phyloP scores from a whole-genome alignment of 2,329 filamentous ascomycete species.

The Penicillium sp. region DNA sequence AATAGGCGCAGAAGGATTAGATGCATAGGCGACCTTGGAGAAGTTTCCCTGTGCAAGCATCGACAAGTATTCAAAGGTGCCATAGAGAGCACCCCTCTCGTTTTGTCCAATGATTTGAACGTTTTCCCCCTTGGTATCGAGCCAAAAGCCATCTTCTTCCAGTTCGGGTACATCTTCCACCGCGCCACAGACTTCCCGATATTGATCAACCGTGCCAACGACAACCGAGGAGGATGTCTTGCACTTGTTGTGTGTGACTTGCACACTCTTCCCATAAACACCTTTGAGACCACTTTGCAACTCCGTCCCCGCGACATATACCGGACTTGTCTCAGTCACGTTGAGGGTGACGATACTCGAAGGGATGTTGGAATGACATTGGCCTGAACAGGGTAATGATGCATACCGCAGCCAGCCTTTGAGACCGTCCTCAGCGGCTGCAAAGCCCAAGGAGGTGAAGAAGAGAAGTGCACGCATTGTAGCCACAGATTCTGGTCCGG shows the following conservation, averaged over 20 bases:
- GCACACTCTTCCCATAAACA: conserved; percentile 55
- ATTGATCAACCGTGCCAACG: conserved; percentile 36
- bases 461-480: conserved; percentile 14
- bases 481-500: background rate
- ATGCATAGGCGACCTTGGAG: conserved; percentile 48
- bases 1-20: conserved; percentile 61
- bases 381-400: conserved; percentile 45
- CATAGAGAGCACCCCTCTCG: conserved; percentile 68
- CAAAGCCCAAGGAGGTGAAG: conserved; percentile 9
- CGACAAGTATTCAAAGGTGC: conserved; percentile 67
- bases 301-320: conserved; percentile 61
- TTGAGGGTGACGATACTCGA: conserved; percentile 56
- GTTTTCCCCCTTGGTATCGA: conserved; percentile 49
- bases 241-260: conserved; percentile 31
- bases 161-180: conserved; percentile 26
- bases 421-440: conserved; percentile 59
- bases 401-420: conserved; percentile 67
- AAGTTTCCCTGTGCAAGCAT: conserved; percentile 62
- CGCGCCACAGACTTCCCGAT: conserved; percentile 25
- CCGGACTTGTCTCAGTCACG: conserved; percentile 53
- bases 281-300: conserved; percentile 57
- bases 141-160: conserved; percentile 56
- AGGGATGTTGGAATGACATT: conserved; percentile 47
- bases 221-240: conserved; percentile 25
- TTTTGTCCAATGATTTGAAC: conserved; percentile 47